Evolutionary conservation across 805 yeast species (phyloP), one percentile per base, ranked within the genome.

Genomic region (Komagataella phaffii): DNA sequence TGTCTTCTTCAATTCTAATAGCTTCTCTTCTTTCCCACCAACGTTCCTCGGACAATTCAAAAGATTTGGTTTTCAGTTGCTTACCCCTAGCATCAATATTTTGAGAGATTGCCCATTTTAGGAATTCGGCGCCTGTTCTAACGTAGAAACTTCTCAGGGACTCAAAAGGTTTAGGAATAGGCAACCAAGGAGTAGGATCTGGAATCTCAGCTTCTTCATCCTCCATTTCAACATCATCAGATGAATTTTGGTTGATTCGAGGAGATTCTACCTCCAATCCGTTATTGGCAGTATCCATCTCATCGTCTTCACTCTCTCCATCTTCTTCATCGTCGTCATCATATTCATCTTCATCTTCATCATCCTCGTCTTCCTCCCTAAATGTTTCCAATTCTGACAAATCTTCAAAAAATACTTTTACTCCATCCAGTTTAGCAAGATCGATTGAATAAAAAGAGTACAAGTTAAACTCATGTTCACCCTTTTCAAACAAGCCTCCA

Each of bases 11-110:
- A 45, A 80, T 76, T 64, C 95, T 82, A 21, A 91, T 83, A 60
- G 83, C 91, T 59, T 91, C 98, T 69, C 97, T 81, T 71, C 98
- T 85, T 64, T 91, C 98, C 98, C 98, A 91, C 93, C 96, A 91
- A 70, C 99, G 80, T 57, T 85, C 91, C 67, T 90, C 96, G 64
- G 93, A 85, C 54, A 91, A 68, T 55, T 89, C 96, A 63, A 91
- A 91, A 0, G 97, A 84, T 47, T 87, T 85, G 52, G 84, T 83
- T 69, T 91, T 90, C 65, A 91, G 75, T 61, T 86, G 83, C 64
- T 91, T 91, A 51, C 96, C 98, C 60, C 95, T 79, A 12, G 88
- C 83, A 53, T 85, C 90, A 58, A 85, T 76, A 59, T 88, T 85
- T 62, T 83, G 85, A 3, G 93, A 83, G 57, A 89, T 85, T 1